These are phyloP conservation scores for Umbelopsis isabellina DNA, from an alignment of 192 early-diverging fungal genomes.

Conservation along the genomic window DNA sequence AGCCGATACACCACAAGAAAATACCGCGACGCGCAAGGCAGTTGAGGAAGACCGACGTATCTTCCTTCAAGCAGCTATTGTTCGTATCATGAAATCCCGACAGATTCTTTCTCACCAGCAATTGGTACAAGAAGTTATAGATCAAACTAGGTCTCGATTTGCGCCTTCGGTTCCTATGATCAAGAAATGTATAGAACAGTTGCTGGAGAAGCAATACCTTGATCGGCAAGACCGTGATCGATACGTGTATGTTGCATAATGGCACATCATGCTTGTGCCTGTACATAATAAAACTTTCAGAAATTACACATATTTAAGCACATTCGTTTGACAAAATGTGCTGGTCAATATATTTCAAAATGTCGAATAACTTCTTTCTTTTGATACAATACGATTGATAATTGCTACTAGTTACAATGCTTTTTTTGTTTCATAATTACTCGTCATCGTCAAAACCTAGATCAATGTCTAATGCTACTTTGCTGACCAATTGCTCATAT, in stretches of 20 bases:
- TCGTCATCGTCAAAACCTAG: slow-evolving; percentile 33
- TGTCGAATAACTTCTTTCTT: too few species aligned
- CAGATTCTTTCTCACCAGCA: slow-evolving; percentile 65
- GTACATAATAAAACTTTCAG: slow-evolving; percentile 11
- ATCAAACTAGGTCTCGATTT: slow-evolving; percentile 71
- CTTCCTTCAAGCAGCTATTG: slow-evolving; percentile 84
- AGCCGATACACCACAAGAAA: slow-evolving; percentile 65
- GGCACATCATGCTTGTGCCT: background rate
- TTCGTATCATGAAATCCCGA: slow-evolving; percentile 85
- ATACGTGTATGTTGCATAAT: slow-evolving; percentile 80
- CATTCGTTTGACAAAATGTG: too few species aligned
- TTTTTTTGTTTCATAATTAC: background rate
- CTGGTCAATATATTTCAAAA: too few species aligned
- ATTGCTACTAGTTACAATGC: background rate
- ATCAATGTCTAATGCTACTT: slow-evolving; percentile 27
- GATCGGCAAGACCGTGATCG: slow-evolving; percentile 82
- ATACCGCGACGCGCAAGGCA: slow-evolving; percentile 55
- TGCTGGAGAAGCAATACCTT: slow-evolving; percentile 82
- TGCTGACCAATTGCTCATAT: slow-evolving; percentile 33
- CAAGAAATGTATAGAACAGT: slow-evolving; percentile 83
- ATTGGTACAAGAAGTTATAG: slow-evolving; percentile 77
- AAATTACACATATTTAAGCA: background rate
- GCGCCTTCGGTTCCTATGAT: slow-evolving; percentile 71
- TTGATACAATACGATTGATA: too few species aligned
- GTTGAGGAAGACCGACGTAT: slow-evolving; percentile 82